Evolutionary conservation across 176 grass and related monocot genomes (phyloP).

Genomic region (Pontederia paniculata): DNA sequence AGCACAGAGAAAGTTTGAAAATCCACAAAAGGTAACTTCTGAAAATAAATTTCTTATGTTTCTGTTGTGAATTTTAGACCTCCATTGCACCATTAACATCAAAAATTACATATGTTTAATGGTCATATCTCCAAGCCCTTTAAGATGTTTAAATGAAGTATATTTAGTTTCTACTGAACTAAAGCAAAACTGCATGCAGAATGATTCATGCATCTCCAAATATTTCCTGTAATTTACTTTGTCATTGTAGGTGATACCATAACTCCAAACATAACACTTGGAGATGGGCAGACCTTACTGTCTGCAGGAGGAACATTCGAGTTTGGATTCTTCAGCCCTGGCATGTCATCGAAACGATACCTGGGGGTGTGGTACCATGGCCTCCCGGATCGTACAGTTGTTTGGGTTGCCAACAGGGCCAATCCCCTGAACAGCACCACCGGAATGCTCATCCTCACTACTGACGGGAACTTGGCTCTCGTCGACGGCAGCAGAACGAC

Average conservation of each 20-base stretch:
- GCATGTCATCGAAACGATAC: neutral
- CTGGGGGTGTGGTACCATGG: neutral
- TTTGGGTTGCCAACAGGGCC: constrained; percentile 31
- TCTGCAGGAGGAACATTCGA: constrained; percentile 32
- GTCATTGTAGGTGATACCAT: neutral
- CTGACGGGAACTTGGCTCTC: constrained; percentile 1
- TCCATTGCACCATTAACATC: too few species aligned
- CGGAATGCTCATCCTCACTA: constrained; percentile 3
- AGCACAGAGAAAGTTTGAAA: too few species aligned
- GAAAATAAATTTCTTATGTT: too few species aligned
- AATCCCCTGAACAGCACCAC: constrained; percentile 6
- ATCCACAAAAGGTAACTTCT: too few species aligned
- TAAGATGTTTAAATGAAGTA: too few species aligned
- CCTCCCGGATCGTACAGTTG: neutral
- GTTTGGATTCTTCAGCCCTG: constrained; percentile 52
- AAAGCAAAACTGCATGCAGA: too few species aligned
- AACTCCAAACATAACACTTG: constrained; percentile 6
- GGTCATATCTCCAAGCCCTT: too few species aligned
- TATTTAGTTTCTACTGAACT: too few species aligned
- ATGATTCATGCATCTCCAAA: too few species aligned
- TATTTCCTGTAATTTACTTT: neutral
- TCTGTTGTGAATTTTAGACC: too few species aligned
- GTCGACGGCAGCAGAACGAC: neutral
- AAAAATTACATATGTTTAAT: too few species aligned
- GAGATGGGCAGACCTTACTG: constrained; percentile 36